phyloP scores from a whole-genome alignment of 768 basidiomycete species.

The Udeniomyces megalosporus region DNA sequence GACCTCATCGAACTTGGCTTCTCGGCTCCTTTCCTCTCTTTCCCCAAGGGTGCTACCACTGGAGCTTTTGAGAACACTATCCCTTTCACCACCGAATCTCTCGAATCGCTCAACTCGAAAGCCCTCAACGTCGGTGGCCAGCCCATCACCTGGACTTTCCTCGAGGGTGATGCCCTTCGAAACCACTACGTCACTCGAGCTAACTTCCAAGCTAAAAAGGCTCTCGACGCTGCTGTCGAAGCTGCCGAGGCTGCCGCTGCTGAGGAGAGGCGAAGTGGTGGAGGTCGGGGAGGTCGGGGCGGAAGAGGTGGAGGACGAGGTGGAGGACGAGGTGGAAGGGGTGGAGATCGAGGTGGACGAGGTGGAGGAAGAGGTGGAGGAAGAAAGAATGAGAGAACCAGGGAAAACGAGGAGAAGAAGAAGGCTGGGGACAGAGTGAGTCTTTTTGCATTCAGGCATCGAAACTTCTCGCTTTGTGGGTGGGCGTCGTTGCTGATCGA shows the following conservation, averaged over 20 bases:
- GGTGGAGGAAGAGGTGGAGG: slow-evolving; percentile 19
- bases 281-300: slow-evolving; percentile 17
- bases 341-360: slow-evolving; percentile 45
- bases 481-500: too few species aligned
- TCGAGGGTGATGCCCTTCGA: slow-evolving; percentile 24
- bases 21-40: slow-evolving; percentile 27
- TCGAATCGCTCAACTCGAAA: slow-evolving; percentile 24
- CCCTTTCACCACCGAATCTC: slow-evolving; percentile 23
- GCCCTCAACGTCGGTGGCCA: slow-evolving; percentile 21
- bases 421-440: not conserved
- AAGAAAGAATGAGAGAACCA: slow-evolving; percentile 16
- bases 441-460: not conserved
- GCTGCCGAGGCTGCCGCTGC: slow-evolving; percentile 12
- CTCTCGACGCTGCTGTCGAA: slow-evolving; percentile 20
- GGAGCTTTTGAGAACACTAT: slow-evolving; percentile 24
- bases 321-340: slow-evolving; percentile 22
- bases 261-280: slow-evolving; percentile 9
- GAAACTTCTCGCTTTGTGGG: not conserved
- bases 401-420: slow-evolving; percentile 20
- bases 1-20: slow-evolving; percentile 23
- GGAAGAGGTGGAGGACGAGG: slow-evolving; percentile 18
- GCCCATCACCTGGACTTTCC: slow-evolving; percentile 21
- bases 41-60: slow-evolving; percentile 24
- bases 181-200: slow-evolving; percentile 28
- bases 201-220: slow-evolving; percentile 27